A percentile compares a stretch with the other conserved stretches of the same genome.
These are phyloP conservation scores for Solanum neorickii DNA, from an alignment of 257 asterid genomes.

Conservation along the genomic window DNA sequence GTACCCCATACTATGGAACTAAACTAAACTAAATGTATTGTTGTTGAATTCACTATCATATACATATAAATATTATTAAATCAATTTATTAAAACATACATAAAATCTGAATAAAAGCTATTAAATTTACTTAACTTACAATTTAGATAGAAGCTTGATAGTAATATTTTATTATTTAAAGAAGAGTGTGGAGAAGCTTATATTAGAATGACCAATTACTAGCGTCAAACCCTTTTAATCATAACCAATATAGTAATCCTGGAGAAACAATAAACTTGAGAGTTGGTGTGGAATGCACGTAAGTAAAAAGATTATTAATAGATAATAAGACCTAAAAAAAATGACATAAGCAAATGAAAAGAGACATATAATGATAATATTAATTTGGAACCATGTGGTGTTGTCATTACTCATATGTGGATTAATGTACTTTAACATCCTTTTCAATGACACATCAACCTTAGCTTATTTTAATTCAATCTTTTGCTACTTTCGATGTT, in stretches of 20 bases:
- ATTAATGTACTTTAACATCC: not conserved
- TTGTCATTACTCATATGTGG: not conserved
- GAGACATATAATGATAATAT: not conserved
- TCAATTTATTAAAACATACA: not conserved
- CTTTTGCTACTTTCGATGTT: not conserved
- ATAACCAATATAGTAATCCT: not conserved
- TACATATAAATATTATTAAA: not conserved
- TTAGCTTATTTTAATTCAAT: not conserved
- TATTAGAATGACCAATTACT: not conserved
- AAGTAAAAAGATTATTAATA: not conserved
- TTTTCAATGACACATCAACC: not conserved
- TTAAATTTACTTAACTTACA: not conserved
- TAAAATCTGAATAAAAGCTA: not conserved
- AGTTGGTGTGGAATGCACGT: slow-evolving; percentile 2
- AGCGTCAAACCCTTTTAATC: not conserved
- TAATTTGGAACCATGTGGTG: not conserved
- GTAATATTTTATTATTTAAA: not conserved
- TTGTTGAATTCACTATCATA: not conserved
- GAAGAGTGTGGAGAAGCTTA: not conserved
- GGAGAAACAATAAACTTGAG: not conserved
- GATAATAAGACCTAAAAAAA: not conserved
- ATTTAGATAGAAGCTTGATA: not conserved
- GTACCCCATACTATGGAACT: not conserved
- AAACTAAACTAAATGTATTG: too few species aligned
- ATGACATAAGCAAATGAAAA: not conserved